Evolutionary conservation across 805 yeast species (phyloP), one percentile per base, ranked within the genome.

Genomic region (Yarrowia keelungensis): DNA sequence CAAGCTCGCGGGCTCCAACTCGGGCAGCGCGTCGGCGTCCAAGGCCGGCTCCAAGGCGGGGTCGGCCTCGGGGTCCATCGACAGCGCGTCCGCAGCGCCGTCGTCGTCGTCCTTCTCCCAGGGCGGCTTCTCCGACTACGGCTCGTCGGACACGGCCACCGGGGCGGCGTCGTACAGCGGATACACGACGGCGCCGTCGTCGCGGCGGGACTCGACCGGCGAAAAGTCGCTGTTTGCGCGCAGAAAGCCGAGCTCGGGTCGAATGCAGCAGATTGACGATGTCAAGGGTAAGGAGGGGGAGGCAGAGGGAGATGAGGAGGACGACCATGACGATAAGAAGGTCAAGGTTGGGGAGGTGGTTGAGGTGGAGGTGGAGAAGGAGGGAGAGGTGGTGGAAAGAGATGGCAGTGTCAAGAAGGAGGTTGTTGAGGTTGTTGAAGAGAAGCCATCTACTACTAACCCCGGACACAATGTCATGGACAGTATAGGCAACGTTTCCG

Each of bases 1-100:
- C 69, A 53, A 72, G 64, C 22, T 68, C 67, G 42, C 69, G 59
- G 32, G 64, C 70, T 16, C 77, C 82, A 65, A 75, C 81, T 14
- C 79, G 84, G n/a, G 15, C 16, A 38, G 35, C 41, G 16, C 10
- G 39, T 38, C 53, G 12, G 15, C 19, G 36, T 32, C 53, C 51
- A 5, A 3, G 36, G 19, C 19, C 19, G 19, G 19, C 19, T 47
- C 51, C 51, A 43, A 43, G 47, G 11, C 14, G 26, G 32, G 32
- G 10, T 14, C 16, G 5, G 36, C 26, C 10, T 11, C 26, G n/a
- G 26, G 51, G 4, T 26, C 51, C 5, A 9, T n/a, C 42, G 41
- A 16, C 56, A n/a, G 22, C 32, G 32, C 32, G 16, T 4, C 22
- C 42, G 42, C 16, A 43, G 58, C 59, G 8, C n/a, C 45, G 7